Evolutionary conservation across 1,284 basidiomycete species (phyloP).

Genomic region (Cystobasidium pallidum): DNA sequence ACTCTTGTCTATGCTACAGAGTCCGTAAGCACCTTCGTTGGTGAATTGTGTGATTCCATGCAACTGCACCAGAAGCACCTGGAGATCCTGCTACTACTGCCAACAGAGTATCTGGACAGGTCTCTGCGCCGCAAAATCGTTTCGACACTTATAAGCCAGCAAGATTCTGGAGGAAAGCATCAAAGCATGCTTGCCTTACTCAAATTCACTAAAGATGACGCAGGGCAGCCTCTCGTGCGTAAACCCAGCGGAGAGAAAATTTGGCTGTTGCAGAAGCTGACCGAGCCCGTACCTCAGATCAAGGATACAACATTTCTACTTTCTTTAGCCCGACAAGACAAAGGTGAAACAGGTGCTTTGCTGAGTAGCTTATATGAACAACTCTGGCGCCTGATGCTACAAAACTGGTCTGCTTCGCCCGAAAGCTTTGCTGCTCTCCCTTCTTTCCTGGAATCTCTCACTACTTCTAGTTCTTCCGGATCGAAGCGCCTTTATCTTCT

Average conservation of each 20-base stretch:
- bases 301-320: slow-evolving; percentile 12
- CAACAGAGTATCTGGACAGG: slow-evolving; percentile 22
- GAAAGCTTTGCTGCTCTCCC: slow-evolving; percentile 16
- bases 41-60: background rate
- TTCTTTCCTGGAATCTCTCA: background rate
- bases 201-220: slow-evolving; percentile 30
- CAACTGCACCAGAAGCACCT: background rate
- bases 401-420: slow-evolving; percentile 28
- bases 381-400: slow-evolving; percentile 16
- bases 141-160: background rate
- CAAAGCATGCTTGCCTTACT: background rate
- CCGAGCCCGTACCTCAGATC: background rate
- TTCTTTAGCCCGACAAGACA: background rate
- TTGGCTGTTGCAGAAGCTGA: background rate
- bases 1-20: background rate
- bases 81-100: background rate
- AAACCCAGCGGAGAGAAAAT: background rate
- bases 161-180: background rate
- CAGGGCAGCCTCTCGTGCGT: slow-evolving; percentile 30
- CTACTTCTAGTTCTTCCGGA: background rate
- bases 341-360: background rate
- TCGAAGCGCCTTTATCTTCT: background rate
- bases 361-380: slow-evolving; percentile 18
- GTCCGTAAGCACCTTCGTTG: background rate
- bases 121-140: slow-evolving; percentile 20